phyloP scores from a whole-genome alignment of 345 rosid species.

The Ceriops decandra region DNA sequence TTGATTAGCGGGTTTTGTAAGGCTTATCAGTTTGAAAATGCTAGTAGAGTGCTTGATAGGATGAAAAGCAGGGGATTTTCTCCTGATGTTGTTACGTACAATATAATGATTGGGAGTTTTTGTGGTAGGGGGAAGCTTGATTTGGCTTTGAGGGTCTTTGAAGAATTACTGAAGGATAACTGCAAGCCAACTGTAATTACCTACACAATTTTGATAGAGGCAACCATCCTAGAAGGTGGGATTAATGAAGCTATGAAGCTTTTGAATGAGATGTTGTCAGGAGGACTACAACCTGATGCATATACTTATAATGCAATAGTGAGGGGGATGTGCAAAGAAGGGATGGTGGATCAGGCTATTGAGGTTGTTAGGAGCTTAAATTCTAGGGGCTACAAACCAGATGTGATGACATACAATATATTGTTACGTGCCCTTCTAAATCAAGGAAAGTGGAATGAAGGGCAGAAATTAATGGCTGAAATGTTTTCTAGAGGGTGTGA shows the following conservation, averaged over 20 bases:
- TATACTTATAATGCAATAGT: conserved; percentile 63
- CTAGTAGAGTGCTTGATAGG: conserved; percentile 54
- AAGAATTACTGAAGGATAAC: conserved; percentile 54
- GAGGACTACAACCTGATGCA: conserved; percentile 66
- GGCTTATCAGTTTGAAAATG: conserved; percentile 55
- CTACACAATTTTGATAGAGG: conserved; percentile 83
- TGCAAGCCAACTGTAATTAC: conserved; percentile 74
- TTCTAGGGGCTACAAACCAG: conserved; percentile 54
- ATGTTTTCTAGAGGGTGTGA: conserved; percentile 53
- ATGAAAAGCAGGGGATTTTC: conserved; percentile 63
- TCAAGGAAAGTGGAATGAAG: conserved; percentile 67
- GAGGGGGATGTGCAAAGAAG: conserved; percentile 74
- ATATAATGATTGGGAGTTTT: conserved; percentile 72
- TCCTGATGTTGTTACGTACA: conserved; percentile 77
- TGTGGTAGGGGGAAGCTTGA: conserved; percentile 65
- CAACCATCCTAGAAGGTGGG: conserved; percentile 52
- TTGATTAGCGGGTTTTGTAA: conserved; percentile 82
- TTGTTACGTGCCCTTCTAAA: conserved; percentile 57
- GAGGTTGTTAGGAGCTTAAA: conserved; percentile 50
- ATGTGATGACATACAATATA: conserved; percentile 64
- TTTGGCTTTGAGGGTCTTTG: conserved; percentile 56
- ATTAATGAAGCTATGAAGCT: conserved; percentile 65
- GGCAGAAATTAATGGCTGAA: conserved; percentile 56
- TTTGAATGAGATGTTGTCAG: conserved; percentile 68
- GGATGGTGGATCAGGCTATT: conserved; percentile 51